Evolutionary conservation across 257 asterid species (phyloP).

Genomic region (Thymus mandschuricus): DNA sequence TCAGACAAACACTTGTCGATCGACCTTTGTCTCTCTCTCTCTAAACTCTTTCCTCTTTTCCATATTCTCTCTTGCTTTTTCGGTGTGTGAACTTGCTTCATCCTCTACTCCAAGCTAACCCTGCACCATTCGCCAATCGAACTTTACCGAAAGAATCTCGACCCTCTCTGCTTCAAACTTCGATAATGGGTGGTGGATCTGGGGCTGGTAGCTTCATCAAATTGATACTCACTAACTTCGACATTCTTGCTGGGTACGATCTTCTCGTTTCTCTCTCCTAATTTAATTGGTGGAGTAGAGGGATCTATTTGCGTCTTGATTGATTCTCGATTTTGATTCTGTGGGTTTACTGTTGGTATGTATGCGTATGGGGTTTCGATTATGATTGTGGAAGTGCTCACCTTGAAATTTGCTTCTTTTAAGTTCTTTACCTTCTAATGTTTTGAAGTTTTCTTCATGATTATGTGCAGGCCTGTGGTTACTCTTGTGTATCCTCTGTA

Average conservation of each 20-base stretch:
- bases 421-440: background rate
- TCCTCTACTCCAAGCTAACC: no score
- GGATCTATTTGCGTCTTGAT: background rate
- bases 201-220: no score
- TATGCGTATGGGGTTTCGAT: slow-evolving; percentile 10
- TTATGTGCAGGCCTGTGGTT: slow-evolving; percentile 86
- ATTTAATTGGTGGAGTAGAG: background rate
- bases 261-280: slow-evolving; percentile 1
- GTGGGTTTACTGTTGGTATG: background rate
- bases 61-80: no score
- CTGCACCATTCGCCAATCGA: no score
- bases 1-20: no score
- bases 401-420: slow-evolving; percentile 26
- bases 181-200: no score
- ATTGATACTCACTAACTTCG: no score
- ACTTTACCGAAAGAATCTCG: no score
- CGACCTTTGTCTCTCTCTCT: no score
- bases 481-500: slow-evolving; percentile 91
- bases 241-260: slow-evolving; percentile 19
- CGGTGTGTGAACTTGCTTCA: no score
- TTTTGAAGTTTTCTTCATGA: background rate
- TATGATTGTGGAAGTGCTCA: background rate
- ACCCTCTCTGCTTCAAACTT: no score
- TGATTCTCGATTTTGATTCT: slow-evolving; percentile 9
- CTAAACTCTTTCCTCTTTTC: no score